phyloP scores from a whole-genome alignment of 192 early-diverging fungal species.

The Gryganskiella cystojenkinii region DNA sequence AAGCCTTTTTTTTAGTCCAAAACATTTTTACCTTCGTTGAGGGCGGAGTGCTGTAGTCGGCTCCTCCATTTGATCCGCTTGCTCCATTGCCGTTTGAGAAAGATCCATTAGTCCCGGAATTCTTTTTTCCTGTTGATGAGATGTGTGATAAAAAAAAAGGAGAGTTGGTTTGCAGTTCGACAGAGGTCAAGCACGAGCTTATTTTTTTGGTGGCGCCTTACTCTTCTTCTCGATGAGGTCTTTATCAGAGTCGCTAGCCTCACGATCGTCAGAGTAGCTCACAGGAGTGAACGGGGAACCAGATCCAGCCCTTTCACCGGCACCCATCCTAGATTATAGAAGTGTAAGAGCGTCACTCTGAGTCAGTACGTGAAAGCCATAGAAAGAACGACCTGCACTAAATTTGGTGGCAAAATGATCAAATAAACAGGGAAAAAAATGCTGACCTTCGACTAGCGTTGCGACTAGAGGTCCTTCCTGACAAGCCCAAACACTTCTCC shows the following conservation, averaged over 20 bases:
- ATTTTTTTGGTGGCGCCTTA: background rate
- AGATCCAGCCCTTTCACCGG: conserved; percentile 46
- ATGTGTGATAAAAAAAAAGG: too few relatives aligned
- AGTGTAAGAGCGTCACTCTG: background rate
- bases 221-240: conserved; percentile 48
- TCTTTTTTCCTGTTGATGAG: conserved; percentile 50
- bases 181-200: too few relatives aligned
- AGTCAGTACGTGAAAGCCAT: too few relatives aligned
- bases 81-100: conserved; percentile 6
- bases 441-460: conserved; percentile 65
- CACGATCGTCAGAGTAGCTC: conserved; percentile 50
- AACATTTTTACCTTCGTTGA: conserved; percentile 11
- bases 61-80: conserved; percentile 11
- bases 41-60: conserved; percentile 18
- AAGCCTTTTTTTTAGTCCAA: too few relatives aligned
- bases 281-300: conserved; percentile 49
- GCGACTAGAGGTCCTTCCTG: conserved; percentile 69
- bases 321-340: conserved; percentile 35
- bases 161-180: too few relatives aligned
- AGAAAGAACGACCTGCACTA: too few relatives aligned
- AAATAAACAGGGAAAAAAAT: background rate
- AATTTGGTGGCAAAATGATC: background rate
- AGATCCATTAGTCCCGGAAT: conserved; percentile 5
- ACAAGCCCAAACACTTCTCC: conserved; percentile 92
- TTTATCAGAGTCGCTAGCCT: conserved; percentile 48